Evolutionary conservation across 2,329 filamentous ascomycete genomes (phyloP), one percentile per base, ranked within the genome.

Genomic region (Colletotrichum simmondsii): DNA sequence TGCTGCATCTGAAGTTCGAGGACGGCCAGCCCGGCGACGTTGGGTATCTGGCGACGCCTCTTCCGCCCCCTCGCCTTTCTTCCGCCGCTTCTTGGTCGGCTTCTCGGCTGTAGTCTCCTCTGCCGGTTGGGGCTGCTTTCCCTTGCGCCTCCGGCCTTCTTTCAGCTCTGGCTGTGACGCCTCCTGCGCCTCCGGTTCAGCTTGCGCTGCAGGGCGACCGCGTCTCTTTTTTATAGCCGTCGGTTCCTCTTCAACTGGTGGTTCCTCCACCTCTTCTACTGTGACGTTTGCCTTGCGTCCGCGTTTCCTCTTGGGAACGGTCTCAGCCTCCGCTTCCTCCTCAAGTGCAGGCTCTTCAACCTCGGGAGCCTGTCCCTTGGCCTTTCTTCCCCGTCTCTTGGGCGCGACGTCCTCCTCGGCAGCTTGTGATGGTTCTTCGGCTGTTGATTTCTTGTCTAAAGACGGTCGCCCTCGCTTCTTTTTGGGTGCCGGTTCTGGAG

Each of bases 381-480:
- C 54, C 24, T 71, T 66, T 26, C 54, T 37, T 19, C 68, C 62
- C 30, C 68, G 62, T n/a, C 56, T 71, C 26, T 66, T 66, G 8
- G 62, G 68, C 2, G 54, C 54, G 8, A 28, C 60, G 37, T 75
- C 61, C 67, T 64, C 62, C 56, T 77, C 72, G 54, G 56, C 42
- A 22, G 60, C 56, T 12, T 63, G 52, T 46, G 56, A 59, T 28
- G 32, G 42, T 35, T 72, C 69, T 19, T 70, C 63, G 24, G 74
- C 72, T 1, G 61, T 58, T 5, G 63, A 60, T 5, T 73, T 72
- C 14, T 73, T 67, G 16, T 74, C 74, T 4, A 79, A 64, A 16
- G 82, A 81, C 28, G 79, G 77, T 6, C 77, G 77, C n/a, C 74
- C 76, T 52, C 75, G 78, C 66, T 77, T 73, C 72, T 76, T 72